Evolutionary conservation across 164 flowering plant species (phyloP).

Genomic region (Paratinospora sagittata): DNA sequence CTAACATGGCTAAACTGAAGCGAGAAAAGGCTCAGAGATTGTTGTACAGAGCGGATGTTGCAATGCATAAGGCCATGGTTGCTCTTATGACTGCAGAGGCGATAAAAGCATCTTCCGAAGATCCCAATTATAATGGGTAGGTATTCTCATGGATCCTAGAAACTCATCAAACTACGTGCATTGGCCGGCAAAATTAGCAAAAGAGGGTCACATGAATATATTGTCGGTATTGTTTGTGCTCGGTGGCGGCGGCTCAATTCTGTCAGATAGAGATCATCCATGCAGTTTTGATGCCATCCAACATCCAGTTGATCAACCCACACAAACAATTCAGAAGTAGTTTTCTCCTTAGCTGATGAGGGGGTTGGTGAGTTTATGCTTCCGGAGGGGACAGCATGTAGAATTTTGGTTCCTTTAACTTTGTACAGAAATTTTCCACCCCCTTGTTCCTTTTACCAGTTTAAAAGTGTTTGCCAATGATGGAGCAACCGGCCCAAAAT

Average conservation of each 20-base stretch:
- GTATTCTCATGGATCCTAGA: constrained; percentile 5
- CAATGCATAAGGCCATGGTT: constrained; percentile 80
- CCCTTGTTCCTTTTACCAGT: constrained; percentile 10
- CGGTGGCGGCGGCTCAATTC: not conserved
- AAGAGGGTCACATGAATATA: not conserved
- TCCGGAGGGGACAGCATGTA: constrained; percentile 33
- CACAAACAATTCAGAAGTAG: constrained; percentile 17
- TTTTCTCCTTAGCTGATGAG: constrained; percentile 3
- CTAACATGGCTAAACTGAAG: constrained; percentile 69
- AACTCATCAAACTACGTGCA: constrained; percentile 2
- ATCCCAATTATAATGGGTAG: constrained; percentile 32
- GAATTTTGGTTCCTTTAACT: constrained; percentile 40
- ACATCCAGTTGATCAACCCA: constrained; percentile 7
- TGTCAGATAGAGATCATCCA: not conserved
- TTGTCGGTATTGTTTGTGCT: not conserved
- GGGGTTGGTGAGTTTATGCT: constrained; percentile 12
- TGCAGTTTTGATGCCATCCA: constrained; percentile 17
- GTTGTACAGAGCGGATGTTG: constrained; percentile 68
- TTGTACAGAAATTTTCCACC: constrained; percentile 44
- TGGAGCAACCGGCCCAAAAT: constrained; percentile 36
- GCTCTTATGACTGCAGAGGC: constrained; percentile 91
- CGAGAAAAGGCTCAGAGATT: constrained; percentile 75
- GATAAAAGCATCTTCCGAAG: constrained; percentile 47
- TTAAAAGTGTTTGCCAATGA: constrained; percentile 26
- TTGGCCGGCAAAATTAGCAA: not conserved